Base-by-base conservation (phyloP, 768 basidiomycete species). In the Tephrocybe rancida region DNA sequence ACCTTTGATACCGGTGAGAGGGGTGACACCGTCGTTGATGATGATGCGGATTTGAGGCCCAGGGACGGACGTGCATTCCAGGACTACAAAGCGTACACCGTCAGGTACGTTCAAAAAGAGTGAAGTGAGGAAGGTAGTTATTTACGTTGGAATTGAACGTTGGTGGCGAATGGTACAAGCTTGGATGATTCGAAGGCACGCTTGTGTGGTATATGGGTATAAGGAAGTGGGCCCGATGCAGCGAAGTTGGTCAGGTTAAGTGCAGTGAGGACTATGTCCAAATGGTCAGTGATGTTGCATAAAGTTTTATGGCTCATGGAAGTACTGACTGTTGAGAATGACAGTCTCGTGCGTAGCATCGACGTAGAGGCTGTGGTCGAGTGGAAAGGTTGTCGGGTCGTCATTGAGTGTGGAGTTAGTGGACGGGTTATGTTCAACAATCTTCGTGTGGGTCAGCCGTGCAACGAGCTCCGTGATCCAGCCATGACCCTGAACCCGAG, bases 281-380 rank as follows among this genome's bases (percentile, higher is more conserved):
- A n/a, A n/a, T n/a, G n/a, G n/a, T n/a, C n/a, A n/a, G n/a, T n/a
- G n/a, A n/a, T n/a, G n/a, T n/a, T n/a, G n/a, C n/a, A n/a, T n/a
- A n/a, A n/a, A n/a, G n/a, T n/a, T n/a, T n/a, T n/a, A n/a, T n/a
- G n/a, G n/a, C n/a, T n/a, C n/a, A n/a, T n/a, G n/a, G 6, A 41
- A 8, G 6, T 6, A 41, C 39, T 41, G 56, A 90, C 90, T 82
- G 61, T 93, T 88, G n/a, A 93, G 71, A 0, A 95, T 84, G 34
- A 95, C 89, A 16, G 92, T 90, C 62, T 96, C 94, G 54, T 95
- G 95, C 1, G 89, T 91, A 7, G 91, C 91, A 64, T 96, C 94
- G 8, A 93, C 92, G 54, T 94, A 95, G 27, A 95, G 66, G 50
- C 75, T 80, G 49, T 91, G 82, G 18, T 79, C 70, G 1, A 92